Evolutionary conservation across 192 early-diverging fungal species (phyloP), one percentile per base, ranked within the genome.

Genomic region (Umbelopsis sp.): DNA sequence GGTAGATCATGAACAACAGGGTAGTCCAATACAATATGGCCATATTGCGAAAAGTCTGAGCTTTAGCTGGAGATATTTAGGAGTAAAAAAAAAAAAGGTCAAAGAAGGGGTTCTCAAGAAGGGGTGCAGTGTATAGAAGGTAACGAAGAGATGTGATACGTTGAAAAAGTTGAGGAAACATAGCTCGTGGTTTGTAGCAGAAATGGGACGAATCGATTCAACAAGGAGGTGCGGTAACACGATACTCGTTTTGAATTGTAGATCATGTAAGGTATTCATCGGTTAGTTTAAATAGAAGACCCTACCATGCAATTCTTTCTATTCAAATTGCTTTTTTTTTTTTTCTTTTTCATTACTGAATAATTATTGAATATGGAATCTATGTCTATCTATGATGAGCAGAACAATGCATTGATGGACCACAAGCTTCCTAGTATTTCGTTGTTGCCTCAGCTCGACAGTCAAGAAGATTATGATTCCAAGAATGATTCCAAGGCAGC

Each of bases 341-440:
- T 34, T 71, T 62, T 25, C 9, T 62, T 47, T 44, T 41, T 41
- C 38, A 41, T 41, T 49, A 6, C 29, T 65, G 29, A 43, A 45
- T 62, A 11, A 26, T 34, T 36, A 45, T 43, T 44, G 41, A 25
- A 68, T 67, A 70, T 70, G 59, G 68, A 50, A 16, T 69, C 68
- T 25, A 47, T 69, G 45, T 70, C 73, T 7, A 75, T 34, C 17
- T 75, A 75, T 70, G 73, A 75, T 21, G 45, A 67, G 14, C 45
- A 66, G 14, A 74, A 66, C 24, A 66, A 66, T 22, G 69, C 69
- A 10, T 71, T 45, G 32, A 76, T 65, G 41, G 65, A 50, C 25
- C 70, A 77, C 29, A 77, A 73, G 53, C 69, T 77, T 52, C 76
- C 76, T 47, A 72, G 76, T 34, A 77, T 77, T 44, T 52, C 72